Evolutionary conservation across 805 yeast genomes (phyloP).

Genomic region (Metschnikowia arizonensis): DNA sequence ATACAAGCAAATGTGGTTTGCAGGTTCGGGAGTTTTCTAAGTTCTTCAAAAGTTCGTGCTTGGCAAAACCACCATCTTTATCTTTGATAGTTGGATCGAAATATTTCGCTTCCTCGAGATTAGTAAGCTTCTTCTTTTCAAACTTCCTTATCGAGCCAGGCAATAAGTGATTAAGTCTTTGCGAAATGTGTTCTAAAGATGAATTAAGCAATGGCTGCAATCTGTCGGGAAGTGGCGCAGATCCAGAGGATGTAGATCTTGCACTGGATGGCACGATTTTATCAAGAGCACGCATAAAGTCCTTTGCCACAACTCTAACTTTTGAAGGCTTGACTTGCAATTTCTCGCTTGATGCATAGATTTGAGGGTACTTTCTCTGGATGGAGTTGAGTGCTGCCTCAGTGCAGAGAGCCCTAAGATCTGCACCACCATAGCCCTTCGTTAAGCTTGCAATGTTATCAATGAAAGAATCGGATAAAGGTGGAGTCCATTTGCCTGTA

Average conservation of each 20-base stretch:
- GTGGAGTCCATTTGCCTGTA: constrained; percentile 85
- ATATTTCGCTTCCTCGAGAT: constrained; percentile 67
- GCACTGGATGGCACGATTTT: constrained; percentile 91
- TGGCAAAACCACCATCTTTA: constrained; percentile 61
- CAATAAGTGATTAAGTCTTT: constrained; percentile 51
- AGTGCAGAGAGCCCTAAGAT: constrained; percentile 86
- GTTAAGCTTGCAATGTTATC: constrained; percentile 71
- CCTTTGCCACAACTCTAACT: constrained; percentile 72
- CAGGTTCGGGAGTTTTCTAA: constrained; percentile 62
- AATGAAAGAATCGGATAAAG: constrained; percentile 53
- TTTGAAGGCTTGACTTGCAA: constrained; percentile 65
- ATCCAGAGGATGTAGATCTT: constrained; percentile 67
- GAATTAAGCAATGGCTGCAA: constrained; percentile 59
- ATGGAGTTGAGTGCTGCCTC: constrained; percentile 93
- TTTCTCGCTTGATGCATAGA: constrained; percentile 72
- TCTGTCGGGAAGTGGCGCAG: constrained; percentile 75
- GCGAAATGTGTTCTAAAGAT: constrained; percentile 45
- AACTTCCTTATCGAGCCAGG: constrained; percentile 46
- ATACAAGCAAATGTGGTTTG: constrained; percentile 73
- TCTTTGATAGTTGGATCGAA: constrained; percentile 55
- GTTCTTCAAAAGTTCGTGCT: constrained; percentile 54
- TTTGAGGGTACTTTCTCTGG: constrained; percentile 90
- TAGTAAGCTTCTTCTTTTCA: constrained; percentile 43
- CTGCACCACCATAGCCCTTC: constrained; percentile 98
- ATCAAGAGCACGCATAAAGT: constrained; percentile 80